Base-by-base conservation (phyloP, 2,329 filamentous ascomycete species). In the Aspergillus pseudoglaucus region DNA sequence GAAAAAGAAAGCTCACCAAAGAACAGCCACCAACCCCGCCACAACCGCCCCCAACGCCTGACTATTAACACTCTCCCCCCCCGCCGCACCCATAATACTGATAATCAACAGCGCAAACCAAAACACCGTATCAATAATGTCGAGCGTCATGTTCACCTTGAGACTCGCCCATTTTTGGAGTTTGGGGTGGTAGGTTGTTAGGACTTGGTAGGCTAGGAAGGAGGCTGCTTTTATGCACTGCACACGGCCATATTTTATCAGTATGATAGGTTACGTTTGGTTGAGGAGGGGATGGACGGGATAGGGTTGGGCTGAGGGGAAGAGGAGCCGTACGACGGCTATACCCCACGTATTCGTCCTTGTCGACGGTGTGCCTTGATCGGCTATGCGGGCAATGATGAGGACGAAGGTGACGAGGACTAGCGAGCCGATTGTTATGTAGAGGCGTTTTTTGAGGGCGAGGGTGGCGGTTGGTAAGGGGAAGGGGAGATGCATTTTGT, bases 71-170 rank as follows among this genome's bases (percentile, higher is more conserved):
- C 48, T 58, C 12, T 22, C 22, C 2, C 48, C 42, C 0, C 47
- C 49, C 4, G 15, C 44, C 2, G 55, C 46, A 0, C 53, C 56
- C 48, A 60, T 50, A 1, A 59, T 54, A 2, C 47, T 53, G 30
- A 61, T 53, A 7, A 61, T 47, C n/a, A 60, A 58, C 1, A 61
- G 40, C 0, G 52, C 57, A 15, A 61, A 56, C 56, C 57, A 61
- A 17, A 61, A 60, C 2, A 61, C 32, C 0, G 56, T 61, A 10
- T 61, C 59, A 9, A 61, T 55, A 1, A 59, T 48, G 15, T 55
- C 53, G 8, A 61, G 43, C 2, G 54, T 49, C 46, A 58, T 53
- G 15, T 60, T 52, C 6, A 45, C 57, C 43, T 56, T 59, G 2
- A 47, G 42, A 10, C 54, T 61, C 4, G 48, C 57, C 59, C 56